Evolutionary conservation across 2,329 filamentous ascomycete species (phyloP), one percentile per base, ranked within the genome.

Genomic region (Penicillium sp.): DNA sequence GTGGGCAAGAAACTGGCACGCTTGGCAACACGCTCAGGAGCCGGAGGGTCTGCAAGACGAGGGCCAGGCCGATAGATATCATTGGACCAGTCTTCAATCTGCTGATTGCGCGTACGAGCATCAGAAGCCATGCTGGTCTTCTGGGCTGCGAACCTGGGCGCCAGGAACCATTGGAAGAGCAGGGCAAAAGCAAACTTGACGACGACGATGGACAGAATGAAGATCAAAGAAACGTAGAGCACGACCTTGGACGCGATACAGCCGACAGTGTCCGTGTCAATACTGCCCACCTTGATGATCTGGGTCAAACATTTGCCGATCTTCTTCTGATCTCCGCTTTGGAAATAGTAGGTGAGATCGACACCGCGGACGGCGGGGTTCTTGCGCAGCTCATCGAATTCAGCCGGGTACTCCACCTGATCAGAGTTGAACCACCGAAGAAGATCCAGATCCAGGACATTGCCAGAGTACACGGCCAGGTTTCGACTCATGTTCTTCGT

Each of bases 171-270:
- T 71, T 97, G 92, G 81, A 99, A 99, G 59, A 94, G 77, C 46
- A 98, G 73, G 11, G 95, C 95, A 53, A 99, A 84, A n/a, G 89
- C 72, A 71, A 99, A 99, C 66, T 96, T 94, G 62, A 89, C 85
- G 16, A 85, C 72, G 5, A 99, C 96, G 53, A 99, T 92, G 4
- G 92, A 87, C 60, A 99, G 79, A 77, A 99, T 99, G 75, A 99
- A 91, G 55, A 89, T 87, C 63, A 99, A 81, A 4, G 94, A 96
- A 54, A 96, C 88, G 72, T 99, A 99, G 44, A 99, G 87, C 3
- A 99, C 95, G 27, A 99, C 93, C 78, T 96, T 90, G 64, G 94
- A 96, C 2, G 95, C 95, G 74, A 99, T 99, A 79, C 95, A 99
- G 16, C 95, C 95, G 50, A 99, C 90, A 6, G 91, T 96, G 69